Base-by-base conservation (phyloP, 495 filamentous ascomycete species). In the Annulohypoxylon maeteangense region DNA sequence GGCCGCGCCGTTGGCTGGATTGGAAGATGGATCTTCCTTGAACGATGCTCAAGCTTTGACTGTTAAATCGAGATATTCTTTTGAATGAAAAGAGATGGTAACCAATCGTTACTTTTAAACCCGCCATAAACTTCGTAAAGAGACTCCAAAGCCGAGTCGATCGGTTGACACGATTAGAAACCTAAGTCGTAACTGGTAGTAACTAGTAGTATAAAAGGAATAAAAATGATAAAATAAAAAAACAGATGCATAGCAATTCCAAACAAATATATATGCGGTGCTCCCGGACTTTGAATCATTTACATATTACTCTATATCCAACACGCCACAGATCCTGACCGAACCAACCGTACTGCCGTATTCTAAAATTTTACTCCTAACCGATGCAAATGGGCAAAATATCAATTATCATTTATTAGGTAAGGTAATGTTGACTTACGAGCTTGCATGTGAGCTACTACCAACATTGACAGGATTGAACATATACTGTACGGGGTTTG, bases 51-150 rank as follows among this genome's bases (percentile, higher is more conserved):
- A 44, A 44, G 40, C 27, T 47, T 61, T 40, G 32, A 20, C 31
- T 51, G 14, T 55, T 27, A 29, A 68, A 73, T 73, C 65, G 65
- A 68, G 60, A 72, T 68, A 65, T 38, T 12, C 58, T 50, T 25
- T 57, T 31, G 16, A 59, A 53, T 20, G 22, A 57, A 32, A 57
- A 63, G 58, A 34, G 14, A 63, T 22, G 63, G 42, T 23, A 71
- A 45, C 68, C 68, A 71, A 66, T 71, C 57, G 38, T 62, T 62
- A 29, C n/a, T 42, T 25, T 25, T 31, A 51, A 51, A 54, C 48
- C 55, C 36, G 48, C 40, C 29, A 25, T 16, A 27, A 29, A 57
- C 11, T 14, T 45, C 31, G 10, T 25, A 22, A 69, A 27, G 44
- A n/a, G 12, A 40, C 29, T 54, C 25, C 23, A 48, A 59, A 42